These are phyloP conservation scores for Venturia effusa DNA, from an alignment of 2,329 filamentous ascomycete species.

Conservation along the genomic window DNA sequence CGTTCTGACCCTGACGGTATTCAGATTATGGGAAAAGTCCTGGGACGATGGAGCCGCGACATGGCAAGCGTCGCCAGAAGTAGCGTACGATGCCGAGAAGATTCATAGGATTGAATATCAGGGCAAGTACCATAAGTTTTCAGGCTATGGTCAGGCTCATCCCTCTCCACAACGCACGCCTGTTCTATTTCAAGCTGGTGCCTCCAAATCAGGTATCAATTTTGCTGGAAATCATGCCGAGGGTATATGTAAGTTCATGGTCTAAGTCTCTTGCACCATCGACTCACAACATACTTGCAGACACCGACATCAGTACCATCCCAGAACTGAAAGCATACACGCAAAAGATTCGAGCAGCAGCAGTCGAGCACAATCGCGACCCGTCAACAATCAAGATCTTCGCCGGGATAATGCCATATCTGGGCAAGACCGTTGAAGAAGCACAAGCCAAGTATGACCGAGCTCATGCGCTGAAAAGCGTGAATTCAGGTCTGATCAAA, in stretches of 20 bases:
- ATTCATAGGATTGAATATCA: slow-evolving; percentile 50
- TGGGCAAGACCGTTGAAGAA: slow-evolving; percentile 31
- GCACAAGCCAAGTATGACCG: slow-evolving; percentile 42
- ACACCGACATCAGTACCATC: slow-evolving; percentile 33
- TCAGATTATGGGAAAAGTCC: slow-evolving; percentile 38
- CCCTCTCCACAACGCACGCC: slow-evolving; percentile 31
- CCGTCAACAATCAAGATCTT: slow-evolving; percentile 45
- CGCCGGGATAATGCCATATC: slow-evolving; percentile 24
- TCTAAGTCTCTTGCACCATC: too few relatives aligned
- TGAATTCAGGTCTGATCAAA: slow-evolving; percentile 44
- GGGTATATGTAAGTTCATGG: too few relatives aligned
- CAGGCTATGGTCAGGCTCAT: slow-evolving; percentile 34
- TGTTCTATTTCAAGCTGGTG: slow-evolving; percentile 43
- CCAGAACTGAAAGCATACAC: slow-evolving; percentile 38
- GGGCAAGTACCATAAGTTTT: slow-evolving; percentile 43
- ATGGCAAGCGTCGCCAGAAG: slow-evolving; percentile 42
- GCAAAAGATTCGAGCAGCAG: slow-evolving; percentile 37
- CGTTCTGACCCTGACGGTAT: too few relatives aligned
- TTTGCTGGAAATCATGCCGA: slow-evolving; percentile 51
- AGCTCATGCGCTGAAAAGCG: slow-evolving; percentile 40
- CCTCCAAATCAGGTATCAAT: slow-evolving; percentile 43
- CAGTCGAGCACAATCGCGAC: slow-evolving; percentile 39
- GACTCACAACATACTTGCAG: too few relatives aligned
- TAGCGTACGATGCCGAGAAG: slow-evolving; percentile 47
- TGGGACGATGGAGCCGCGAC: slow-evolving; percentile 46